phyloP scores from a whole-genome alignment of 2,329 filamentous ascomycete species.

The Diplocarpon rosae region DNA sequence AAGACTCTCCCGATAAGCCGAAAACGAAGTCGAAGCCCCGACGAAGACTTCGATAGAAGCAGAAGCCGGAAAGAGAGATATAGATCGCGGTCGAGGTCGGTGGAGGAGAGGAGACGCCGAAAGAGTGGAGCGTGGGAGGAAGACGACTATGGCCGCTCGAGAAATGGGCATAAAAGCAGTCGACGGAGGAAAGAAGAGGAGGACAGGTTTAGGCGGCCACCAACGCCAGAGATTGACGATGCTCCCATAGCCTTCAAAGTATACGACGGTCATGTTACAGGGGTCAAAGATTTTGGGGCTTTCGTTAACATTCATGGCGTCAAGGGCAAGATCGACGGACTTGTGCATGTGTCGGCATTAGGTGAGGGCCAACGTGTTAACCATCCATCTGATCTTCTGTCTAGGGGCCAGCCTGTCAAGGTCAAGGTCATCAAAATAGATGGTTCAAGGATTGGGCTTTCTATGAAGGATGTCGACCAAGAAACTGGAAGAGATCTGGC shows the following conservation, averaged over 20 bases:
- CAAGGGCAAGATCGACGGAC: conserved; percentile 76
- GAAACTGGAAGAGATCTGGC: conserved; percentile 72
- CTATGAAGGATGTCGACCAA: conserved; percentile 97
- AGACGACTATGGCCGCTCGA: conserved; percentile 46
- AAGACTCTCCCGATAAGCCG: conserved; percentile 30
- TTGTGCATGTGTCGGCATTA: conserved; percentile 90
- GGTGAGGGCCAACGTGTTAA: conserved; percentile 77
- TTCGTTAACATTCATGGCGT: conserved; percentile 91
- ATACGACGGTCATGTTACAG: conserved; percentile 82
- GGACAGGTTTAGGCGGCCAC: conserved; percentile 53
- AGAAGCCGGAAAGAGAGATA: conserved; percentile 31
- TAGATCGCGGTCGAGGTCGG: conserved; percentile 42
- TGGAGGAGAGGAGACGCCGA: conserved; percentile 31
- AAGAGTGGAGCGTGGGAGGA: conserved; percentile 42
- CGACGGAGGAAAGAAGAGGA: conserved; percentile 35
- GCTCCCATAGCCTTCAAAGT: conserved; percentile 72
- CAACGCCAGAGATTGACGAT: conserved; percentile 69
- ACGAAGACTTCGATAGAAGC: conserved; percentile 29
- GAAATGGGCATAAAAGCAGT: conserved; percentile 33
- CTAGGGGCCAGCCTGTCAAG: conserved; percentile 72
- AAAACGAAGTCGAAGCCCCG: conserved; percentile 43
- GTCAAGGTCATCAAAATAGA: conserved; percentile 89
- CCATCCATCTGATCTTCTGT: conserved; percentile 80
- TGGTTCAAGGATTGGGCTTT: conserved; percentile 69
- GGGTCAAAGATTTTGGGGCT: conserved; percentile 88